Evolutionary conservation across 306 rosid genomes (phyloP).

Genomic region (Prinsepia uniflora): DNA sequence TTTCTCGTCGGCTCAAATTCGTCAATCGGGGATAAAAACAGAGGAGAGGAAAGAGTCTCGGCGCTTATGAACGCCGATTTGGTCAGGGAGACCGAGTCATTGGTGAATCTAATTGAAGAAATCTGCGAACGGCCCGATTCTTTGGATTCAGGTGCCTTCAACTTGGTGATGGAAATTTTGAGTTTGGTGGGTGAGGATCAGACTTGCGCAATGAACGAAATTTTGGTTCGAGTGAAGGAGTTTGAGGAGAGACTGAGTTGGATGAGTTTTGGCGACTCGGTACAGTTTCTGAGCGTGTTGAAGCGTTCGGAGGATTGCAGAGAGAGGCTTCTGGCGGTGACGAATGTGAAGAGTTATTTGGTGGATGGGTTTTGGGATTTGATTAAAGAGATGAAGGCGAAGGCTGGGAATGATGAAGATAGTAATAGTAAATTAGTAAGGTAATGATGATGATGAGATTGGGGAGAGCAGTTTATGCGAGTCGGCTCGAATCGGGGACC

Average conservation of each 20-base stretch:
- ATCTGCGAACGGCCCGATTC: conserved; percentile 43
- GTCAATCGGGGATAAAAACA: conserved; percentile 15
- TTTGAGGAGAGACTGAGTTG: conserved; percentile 48
- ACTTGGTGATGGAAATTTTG: conserved; percentile 45
- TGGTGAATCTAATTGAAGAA: conserved; percentile 45
- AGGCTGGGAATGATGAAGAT: conserved; percentile 22
- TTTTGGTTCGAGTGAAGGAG: conserved; percentile 42
- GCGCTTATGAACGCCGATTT: conserved; percentile 38
- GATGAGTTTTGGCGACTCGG: conserved; percentile 58
- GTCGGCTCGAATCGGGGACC: conserved; percentile 50
- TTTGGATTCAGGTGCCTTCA: conserved; percentile 19
- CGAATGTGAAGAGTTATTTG: conserved; percentile 10
- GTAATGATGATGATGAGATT: background rate
- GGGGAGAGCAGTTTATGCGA: conserved; percentile 23
- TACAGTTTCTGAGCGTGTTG: conserved; percentile 56
- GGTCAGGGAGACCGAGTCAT: conserved; percentile 46
- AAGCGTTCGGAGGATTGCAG: conserved; percentile 54
- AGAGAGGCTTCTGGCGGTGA: conserved; percentile 30
- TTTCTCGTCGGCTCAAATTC: conserved; percentile 40
- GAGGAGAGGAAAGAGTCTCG: conserved; percentile 39
- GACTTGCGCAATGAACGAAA: conserved; percentile 27
- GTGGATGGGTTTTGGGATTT: conserved; percentile 47
- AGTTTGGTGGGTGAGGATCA: conserved; percentile 47
- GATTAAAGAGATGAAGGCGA: conserved; percentile 38
- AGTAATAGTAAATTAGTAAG: conserved; percentile 9